Percentiles rank a stretch among this genome's conserved stretches.
These are phyloP conservation scores for Huiozyma naganishii DNA, from an alignment of 805 yeast genomes.

Conservation along the genomic window DNA sequence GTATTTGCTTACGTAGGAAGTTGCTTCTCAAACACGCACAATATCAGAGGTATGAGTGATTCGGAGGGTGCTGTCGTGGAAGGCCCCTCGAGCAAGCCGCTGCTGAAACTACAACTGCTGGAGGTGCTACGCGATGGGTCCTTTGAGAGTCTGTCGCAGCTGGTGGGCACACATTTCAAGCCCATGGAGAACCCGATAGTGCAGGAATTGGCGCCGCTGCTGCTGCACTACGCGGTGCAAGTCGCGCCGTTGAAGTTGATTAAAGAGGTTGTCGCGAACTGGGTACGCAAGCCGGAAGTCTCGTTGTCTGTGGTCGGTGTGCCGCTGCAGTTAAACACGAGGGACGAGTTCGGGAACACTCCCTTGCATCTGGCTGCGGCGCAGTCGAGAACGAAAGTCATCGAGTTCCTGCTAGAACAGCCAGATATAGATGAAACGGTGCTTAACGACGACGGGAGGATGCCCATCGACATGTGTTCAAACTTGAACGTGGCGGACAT, in stretches of 20 bases:
- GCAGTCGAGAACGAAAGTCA: constrained; percentile 65
- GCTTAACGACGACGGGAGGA: constrained; percentile 54
- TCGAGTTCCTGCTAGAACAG: constrained; percentile 49
- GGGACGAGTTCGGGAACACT: constrained; percentile 77
- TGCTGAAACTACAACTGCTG: constrained; percentile 49
- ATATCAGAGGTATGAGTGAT: no score
- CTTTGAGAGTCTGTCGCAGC: constrained; percentile 12
- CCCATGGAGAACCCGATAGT: constrained; percentile 25
- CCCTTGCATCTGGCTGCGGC: constrained; percentile 83
- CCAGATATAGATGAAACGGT: constrained; percentile 76
- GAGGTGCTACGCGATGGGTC: constrained; percentile 41
- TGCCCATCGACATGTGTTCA: constrained; percentile 72
- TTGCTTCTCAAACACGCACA: no score
- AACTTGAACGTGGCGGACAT: constrained; percentile 55
- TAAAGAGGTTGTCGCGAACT: constrained; percentile 34
- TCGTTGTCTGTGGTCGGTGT: constrained; percentile 1
- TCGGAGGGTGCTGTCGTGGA: no score
- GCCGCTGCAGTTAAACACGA: constrained; percentile 53
- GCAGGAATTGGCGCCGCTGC: constrained; percentile 34
- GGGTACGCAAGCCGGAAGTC: constrained; percentile 11
- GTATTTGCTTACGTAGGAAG: no score
- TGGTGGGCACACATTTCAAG: constrained; percentile 7
- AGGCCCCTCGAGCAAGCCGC: constrained; percentile 27
- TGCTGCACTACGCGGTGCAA: constrained; percentile 77
- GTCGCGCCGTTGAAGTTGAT: constrained; percentile 59